phyloP scores from a whole-genome alignment of 352 stramenopile genomes.

The Globisporangium camurandrum region DNA sequence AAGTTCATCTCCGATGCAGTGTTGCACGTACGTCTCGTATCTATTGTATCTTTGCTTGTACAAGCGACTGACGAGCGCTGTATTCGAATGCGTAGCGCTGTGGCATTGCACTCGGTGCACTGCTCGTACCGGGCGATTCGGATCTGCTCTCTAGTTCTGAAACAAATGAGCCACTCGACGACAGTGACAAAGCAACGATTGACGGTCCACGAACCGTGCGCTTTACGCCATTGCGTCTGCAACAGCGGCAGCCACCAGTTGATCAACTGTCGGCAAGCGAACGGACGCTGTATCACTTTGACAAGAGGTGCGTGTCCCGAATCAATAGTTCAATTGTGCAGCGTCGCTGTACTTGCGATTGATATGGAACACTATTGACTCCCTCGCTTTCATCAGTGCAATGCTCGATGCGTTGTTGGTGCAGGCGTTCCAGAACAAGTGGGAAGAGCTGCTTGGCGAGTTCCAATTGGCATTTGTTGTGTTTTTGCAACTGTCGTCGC shows the following conservation, averaged over 20 bases:
- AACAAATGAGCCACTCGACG: too few relatives aligned
- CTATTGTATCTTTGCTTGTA: neutral
- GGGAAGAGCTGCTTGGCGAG: conserved; percentile 86
- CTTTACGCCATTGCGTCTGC: conserved; percentile 63
- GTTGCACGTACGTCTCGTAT: conserved; percentile 54
- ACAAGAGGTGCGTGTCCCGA: conserved; percentile 40
- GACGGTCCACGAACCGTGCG: conserved; percentile 65
- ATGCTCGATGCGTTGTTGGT: conserved; percentile 43
- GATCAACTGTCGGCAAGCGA: conserved; percentile 32
- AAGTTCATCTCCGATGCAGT: conserved; percentile 55
- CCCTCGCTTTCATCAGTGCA: too few relatives aligned
- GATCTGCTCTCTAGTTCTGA: conserved; percentile 35
- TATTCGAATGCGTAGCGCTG: conserved; percentile 34
- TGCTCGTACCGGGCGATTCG: conserved; percentile 63
- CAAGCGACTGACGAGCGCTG: neutral
- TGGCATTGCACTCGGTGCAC: conserved; percentile 45
- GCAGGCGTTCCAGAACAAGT: conserved; percentile 31
- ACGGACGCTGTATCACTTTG: conserved; percentile 73
- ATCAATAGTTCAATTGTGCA: neutral
- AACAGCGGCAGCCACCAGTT: too few relatives aligned
- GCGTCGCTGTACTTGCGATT: too few relatives aligned
- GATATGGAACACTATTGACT: too few relatives aligned
- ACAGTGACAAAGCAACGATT: too few relatives aligned
- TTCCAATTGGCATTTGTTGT: conserved; percentile 91
- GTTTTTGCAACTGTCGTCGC: conserved; percentile 91